Conservation (phyloP, 345 rosid species). For the Hibiscus syriacus region DNA sequence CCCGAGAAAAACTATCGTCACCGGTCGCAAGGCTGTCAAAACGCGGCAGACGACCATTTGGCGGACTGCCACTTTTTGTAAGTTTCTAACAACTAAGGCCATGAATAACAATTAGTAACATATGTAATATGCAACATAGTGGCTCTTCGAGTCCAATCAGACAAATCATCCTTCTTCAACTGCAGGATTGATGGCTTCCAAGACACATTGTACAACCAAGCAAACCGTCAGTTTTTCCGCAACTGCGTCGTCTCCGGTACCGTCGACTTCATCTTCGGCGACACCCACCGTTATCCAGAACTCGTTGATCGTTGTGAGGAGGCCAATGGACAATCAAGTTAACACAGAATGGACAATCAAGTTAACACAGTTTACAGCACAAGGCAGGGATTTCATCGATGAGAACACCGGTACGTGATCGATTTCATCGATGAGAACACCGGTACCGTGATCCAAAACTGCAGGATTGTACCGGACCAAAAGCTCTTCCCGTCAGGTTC, state of each 20-base stretch:
- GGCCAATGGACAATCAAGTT: constrained; percentile 33
- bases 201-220: constrained; percentile 39
- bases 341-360: no score
- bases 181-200: constrained; percentile 53
- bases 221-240: constrained; percentile 46
- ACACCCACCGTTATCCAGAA: constrained; percentile 39
- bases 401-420: no score
- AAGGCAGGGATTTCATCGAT: constrained; percentile 30
- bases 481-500: constrained; percentile 25
- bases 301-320: constrained; percentile 42
- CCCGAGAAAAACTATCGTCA: constrained; percentile 31
- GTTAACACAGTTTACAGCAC: no score
- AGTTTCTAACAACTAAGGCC: not conserved
- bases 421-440: constrained; percentile 18
- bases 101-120: not conserved
- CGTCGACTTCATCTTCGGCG: constrained; percentile 51
- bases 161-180: constrained; percentile 42
- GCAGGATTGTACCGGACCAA: constrained; percentile 50
- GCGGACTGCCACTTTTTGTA: constrained; percentile 37
- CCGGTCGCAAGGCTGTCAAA: constrained; percentile 28
- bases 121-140: constrained; percentile 7
- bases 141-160: constrained; percentile 42
- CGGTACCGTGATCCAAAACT: constrained; percentile 49
- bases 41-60: constrained; percentile 1
- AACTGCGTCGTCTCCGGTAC: constrained; percentile 53